Evolutionary conservation across 2,329 filamentous ascomycete species (phyloP), one percentile per base, ranked within the genome.

Genomic region (Pyricularia grisea): DNA sequence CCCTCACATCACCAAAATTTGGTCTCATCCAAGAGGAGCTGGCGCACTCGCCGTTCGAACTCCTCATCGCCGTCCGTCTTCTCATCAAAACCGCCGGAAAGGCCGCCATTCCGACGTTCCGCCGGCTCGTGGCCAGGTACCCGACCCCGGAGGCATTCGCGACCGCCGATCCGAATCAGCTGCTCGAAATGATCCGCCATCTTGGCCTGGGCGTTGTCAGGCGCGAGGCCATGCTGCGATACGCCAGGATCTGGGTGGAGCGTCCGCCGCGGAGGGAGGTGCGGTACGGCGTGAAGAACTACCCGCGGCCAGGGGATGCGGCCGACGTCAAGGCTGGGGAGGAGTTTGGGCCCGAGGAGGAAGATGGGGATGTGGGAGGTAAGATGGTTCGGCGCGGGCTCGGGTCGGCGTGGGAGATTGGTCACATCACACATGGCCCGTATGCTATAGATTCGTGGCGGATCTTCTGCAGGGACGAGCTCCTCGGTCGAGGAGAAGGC

Each of bases 361-460:
- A 65, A 66, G 55, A 42, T 5, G 67, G 30, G 20, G 80, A 80
- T 61, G 75, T 77, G 28, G 71, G 74, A 20, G 63, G 25, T 9
- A 1, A 55, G 20, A 65, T 50, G 7, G 68, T 28, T 68, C 28
- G 68, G 69, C 30, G 71, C 71, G 66, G 75, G 71, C 28, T 71
- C 66, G 60, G 76, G 25, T 81, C 83, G 12, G 85, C 86, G 0
- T 96, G 93, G 89, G 94, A 97, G 75, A 91, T 97, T 70, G 93
- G 90, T 0, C 92, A 97, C 77, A 81, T 97, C 69, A 93, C 92
- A 0, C 89, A 92, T 68, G 92, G 93, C 20, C 84, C 88, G 1
- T 97, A 97, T 77, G 91, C 92, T 0, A 82, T 94, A 66, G 94
- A 97, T 78, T 94, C 91, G 75, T 97, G 93, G 92, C 88, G 94